These are phyloP conservation scores for Coffea canephora DNA, from an alignment of 257 asterid species.

Conservation along the genomic window DNA sequence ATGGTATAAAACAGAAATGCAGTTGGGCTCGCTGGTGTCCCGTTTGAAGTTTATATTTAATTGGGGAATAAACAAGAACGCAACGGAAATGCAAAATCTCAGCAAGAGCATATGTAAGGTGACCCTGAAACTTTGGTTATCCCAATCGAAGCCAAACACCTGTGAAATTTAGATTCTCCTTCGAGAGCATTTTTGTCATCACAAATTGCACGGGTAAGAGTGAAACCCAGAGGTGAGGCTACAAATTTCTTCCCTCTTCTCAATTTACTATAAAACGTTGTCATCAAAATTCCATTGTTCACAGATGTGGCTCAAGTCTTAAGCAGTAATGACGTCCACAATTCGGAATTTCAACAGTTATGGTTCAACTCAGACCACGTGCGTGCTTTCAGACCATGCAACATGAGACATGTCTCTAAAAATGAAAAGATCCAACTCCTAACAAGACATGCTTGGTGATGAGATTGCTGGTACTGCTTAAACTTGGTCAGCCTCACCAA, in stretches of 20 bases:
- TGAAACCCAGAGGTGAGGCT: background rate
- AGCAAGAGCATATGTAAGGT: too few species aligned
- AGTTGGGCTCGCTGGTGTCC: too few species aligned
- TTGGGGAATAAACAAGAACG: too few species aligned
- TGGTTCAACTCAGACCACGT: background rate
- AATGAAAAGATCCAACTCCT: background rate
- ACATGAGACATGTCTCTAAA: background rate
- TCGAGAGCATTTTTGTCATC: too few species aligned
- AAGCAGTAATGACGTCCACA: too few species aligned
- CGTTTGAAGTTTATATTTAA: too few species aligned
- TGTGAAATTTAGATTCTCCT: too few species aligned
- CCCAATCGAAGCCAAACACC: too few species aligned
- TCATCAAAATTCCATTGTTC: background rate
- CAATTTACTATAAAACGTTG: background rate
- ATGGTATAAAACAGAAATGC: too few species aligned
- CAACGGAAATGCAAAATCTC: too few species aligned
- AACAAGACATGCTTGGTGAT: background rate
- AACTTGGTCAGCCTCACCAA: background rate
- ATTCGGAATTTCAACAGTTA: background rate
- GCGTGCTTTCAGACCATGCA: background rate
- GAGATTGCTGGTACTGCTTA: background rate
- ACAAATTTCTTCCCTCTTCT: background rate
- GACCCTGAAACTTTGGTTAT: too few species aligned
- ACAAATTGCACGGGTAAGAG: background rate
- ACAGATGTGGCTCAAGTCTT: background rate